phyloP scores from a whole-genome alignment of 2,329 filamentous ascomycete species.

The Ceratocystis colombiana region DNA sequence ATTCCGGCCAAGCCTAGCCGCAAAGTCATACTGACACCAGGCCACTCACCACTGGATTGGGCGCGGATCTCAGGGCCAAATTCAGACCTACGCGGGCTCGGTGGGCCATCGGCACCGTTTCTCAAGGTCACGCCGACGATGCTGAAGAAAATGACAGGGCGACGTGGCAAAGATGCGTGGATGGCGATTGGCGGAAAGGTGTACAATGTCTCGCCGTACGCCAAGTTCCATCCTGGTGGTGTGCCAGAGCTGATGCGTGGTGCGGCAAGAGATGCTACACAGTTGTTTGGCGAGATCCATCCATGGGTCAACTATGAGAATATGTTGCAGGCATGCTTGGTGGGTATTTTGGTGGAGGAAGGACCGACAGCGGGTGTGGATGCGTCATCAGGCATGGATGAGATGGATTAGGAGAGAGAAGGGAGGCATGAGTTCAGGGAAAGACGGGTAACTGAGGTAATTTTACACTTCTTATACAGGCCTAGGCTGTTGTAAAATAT shows the following conservation, averaged over 20 bases:
- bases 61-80: constrained; percentile 60
- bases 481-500: not conserved
- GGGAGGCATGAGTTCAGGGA: no score
- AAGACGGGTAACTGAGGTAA: no score
- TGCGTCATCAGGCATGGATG: constrained; percentile 42
- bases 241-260: constrained; percentile 59
- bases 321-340: constrained; percentile 53
- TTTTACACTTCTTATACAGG: no score
- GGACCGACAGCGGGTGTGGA: constrained; percentile 36
- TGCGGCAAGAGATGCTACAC: constrained; percentile 52
- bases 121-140: constrained; percentile 72
- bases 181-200: constrained; percentile 80
- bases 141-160: constrained; percentile 67
- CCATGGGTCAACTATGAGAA: constrained; percentile 65
- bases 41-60: constrained; percentile 94
- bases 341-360: constrained; percentile 55
- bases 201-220: constrained; percentile 86
- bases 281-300: constrained; percentile 56
- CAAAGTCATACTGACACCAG: constrained; percentile 75
- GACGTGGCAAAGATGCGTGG: constrained; percentile 82
- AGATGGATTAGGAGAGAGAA: constrained; percentile 44
- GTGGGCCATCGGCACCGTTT: constrained; percentile 41
- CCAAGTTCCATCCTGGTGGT: constrained; percentile 84
- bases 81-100: constrained; percentile 56
- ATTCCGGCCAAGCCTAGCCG: constrained; percentile 48